A percentile compares a stretch with the other conserved stretches of the same genome.
Evolutionary conservation across 768 basidiomycete genomes (phyloP).

Genomic region (Suillus sp.): DNA sequence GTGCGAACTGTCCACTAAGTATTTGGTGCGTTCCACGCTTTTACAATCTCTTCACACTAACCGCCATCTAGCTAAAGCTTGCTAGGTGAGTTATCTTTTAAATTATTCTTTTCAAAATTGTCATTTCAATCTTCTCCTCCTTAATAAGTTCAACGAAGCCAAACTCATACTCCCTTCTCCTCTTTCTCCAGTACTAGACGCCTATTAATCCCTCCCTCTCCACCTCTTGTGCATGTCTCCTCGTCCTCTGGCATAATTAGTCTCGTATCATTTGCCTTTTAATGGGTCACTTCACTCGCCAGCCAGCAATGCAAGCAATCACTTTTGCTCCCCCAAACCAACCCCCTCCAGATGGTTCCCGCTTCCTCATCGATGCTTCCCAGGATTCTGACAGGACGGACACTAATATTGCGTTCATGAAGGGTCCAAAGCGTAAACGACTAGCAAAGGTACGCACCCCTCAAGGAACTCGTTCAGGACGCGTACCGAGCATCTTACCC

Average conservation of each 20-base stretch:
- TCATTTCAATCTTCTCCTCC: slow-evolving; percentile 20
- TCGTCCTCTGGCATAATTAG: slow-evolving; percentile 2
- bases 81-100: slow-evolving; percentile 16
- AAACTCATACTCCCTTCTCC: slow-evolving; percentile 25
- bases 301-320: slow-evolving; percentile 24
- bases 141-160: slow-evolving; percentile 26
- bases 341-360: slow-evolving; percentile 24
- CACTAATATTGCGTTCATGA: slow-evolving; percentile 45
- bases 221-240: background rate
- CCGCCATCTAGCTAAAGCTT: background rate
- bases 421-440: slow-evolving; percentile 55
- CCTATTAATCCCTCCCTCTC: background rate
- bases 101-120: slow-evolving; percentile 21
- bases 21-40: background rate
- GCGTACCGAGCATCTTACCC: slow-evolving; percentile 1
- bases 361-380: slow-evolving; percentile 21
- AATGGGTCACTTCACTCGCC: slow-evolving; percentile 39
- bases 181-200: slow-evolving; percentile 18
- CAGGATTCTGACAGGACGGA: slow-evolving; percentile 33
- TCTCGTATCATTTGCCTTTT: slow-evolving; percentile 8
- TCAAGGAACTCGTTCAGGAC: background rate
- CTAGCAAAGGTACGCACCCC: slow-evolving; percentile 46
- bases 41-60: slow-evolving; percentile 1
- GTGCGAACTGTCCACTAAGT: background rate
- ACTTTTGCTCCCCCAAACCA: slow-evolving; percentile 27